Base-by-base conservation (phyloP, 768 basidiomycete species). In the Rossbeevera mucosa region DNA sequence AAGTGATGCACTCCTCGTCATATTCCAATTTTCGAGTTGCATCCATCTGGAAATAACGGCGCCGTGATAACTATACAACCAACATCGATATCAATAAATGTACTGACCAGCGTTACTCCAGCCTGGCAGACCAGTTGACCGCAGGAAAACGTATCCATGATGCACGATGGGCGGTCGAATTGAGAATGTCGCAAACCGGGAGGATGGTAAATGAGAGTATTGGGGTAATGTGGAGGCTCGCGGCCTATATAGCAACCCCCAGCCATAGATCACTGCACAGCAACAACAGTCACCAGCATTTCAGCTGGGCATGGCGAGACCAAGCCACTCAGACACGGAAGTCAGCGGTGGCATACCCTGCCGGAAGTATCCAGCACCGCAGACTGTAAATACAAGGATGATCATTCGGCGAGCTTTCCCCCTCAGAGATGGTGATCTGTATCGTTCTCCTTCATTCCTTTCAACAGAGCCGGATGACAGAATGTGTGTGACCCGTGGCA, bases 231-330 rank as follows among this genome's bases (percentile, higher is more conserved):
- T 33, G 22, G 21, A 30, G 38, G 12, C 18, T 41, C 41, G 52
- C 59, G 48, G 48, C 28, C 29, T 64, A 64, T 64, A 64, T 63
- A 64, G 36, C 41, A 12, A 29, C 26, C 18, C 14, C 48, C 47
- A 7, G 50, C 12, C 26, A 58, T 54, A 43, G 51, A 54, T 59
- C 56, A 48, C 22, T 16, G 44, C 62, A 63, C 60, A 64, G 62
- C 49, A 59, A 47, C 9, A 20, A 8, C 21, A 28, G 28, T 51
- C 14, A 14, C 18, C 3, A 36, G 44, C 33, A 47, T 16, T 21
- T n/a, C 5, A 24, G 38, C 47, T 42, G 16, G 52, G 41, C 30
- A 48, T 57, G 54, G 56, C 28, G 21, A 21, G 30, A 38, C 7
- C 14, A 25, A 33, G 16, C 31, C 48, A 44, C 51, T 47, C 47